These are phyloP conservation scores for Naganishia friedmannii DNA, from an alignment of 768 basidiomycete species.

Conservation along the genomic window DNA sequence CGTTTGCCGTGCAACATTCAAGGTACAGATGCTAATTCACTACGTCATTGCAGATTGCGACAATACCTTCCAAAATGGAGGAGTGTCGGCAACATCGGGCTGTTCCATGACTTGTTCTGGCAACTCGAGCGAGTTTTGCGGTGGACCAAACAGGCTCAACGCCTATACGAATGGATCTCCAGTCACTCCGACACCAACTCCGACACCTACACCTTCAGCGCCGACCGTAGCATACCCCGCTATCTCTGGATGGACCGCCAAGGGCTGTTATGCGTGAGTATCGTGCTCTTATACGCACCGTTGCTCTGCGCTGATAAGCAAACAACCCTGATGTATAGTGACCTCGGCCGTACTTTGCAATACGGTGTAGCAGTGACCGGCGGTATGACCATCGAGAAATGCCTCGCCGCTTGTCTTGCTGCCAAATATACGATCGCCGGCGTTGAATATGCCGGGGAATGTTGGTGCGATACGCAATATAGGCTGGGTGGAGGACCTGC, in stretches of 20 bases:
- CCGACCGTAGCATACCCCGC: background rate
- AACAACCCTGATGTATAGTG: slow-evolving; percentile 6
- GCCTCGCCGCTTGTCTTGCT: slow-evolving; percentile 64
- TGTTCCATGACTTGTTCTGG: slow-evolving; percentile 42
- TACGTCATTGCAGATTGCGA: slow-evolving; percentile 34
- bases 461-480: slow-evolving; percentile 38
- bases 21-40: slow-evolving; percentile 29
- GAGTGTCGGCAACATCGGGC: slow-evolving; percentile 29
- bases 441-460: slow-evolving; percentile 57
- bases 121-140: slow-evolving; percentile 55
- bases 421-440: slow-evolving; percentile 56
- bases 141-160: slow-evolving; percentile 59
- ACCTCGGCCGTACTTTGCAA: slow-evolving; percentile 25
- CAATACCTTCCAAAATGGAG: slow-evolving; percentile 39
- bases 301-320: background rate
- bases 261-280: slow-evolving; percentile 2
- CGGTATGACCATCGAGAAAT: slow-evolving; percentile 59
- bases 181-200: no score
- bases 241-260: background rate
- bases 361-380: slow-evolving; percentile 51
- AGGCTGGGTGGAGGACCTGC: slow-evolving; percentile 34
- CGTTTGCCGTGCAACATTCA: background rate
- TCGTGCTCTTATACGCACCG: background rate
- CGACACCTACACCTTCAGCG: background rate
- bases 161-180: background rate